Evolutionary conservation across 106 monocot genomes (phyloP), one percentile per base, ranked within the genome.

Genomic region (Alisma plantagoaquatica): DNA sequence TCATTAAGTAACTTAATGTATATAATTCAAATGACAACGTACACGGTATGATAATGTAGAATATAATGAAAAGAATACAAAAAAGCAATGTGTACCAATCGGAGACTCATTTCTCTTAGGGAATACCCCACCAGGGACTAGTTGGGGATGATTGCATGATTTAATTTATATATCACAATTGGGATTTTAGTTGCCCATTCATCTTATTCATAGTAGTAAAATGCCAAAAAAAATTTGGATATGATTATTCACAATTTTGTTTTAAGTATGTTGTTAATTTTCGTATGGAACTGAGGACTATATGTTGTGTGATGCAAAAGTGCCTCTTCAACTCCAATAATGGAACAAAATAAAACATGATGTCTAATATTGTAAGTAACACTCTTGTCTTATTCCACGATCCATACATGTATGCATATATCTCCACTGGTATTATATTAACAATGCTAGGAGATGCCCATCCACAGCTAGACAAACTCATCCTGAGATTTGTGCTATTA

Each of bases 221-320:
- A 7, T 6, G 9, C 35, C 6, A 7, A 7, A 14, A 38, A 7
- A 7, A 6, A 7, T 38, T 38, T 7, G 6, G 24, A 49, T 2
- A 4, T 49, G 15, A 2, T 47, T n/a, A 64, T 27, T 57, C 74
- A 50, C 65, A 79, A 74, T 79, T 66, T 29, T 23, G 74, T 29
- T 57, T 57, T 23, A 62, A 61, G 44, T 46, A 43, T 54, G 79
- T 62, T 4, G 18, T 67, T 27, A 17, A 7, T 21, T 47, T 62
- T 32, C 74, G 53, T 47, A 26, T 74, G 27, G 79, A 79, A 15
- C 48, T 79, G 44, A 70, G 70, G 15, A 74, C 51, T 42, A 62
- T 74, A 27, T 79, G 74, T 58, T 66, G 69, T 41, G 61, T 79
- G 2, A 54, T 79, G 33, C 69, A 79, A 41, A 74, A 70, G 23